These are phyloP conservation scores for Candida vaughaniae DNA, from an alignment of 805 yeast species.

Conservation along the genomic window DNA sequence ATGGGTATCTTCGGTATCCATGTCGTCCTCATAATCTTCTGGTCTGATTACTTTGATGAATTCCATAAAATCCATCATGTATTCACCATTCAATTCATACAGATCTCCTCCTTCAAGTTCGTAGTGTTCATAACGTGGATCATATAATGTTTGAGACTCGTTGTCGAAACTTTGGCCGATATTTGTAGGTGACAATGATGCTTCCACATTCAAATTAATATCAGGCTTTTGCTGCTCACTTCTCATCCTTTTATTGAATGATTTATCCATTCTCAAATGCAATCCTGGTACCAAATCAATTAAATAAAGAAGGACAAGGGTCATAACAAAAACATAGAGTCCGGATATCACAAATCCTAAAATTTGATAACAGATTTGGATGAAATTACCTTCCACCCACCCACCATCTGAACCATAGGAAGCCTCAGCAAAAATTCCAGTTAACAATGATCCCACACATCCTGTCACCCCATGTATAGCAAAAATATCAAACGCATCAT, in stretches of 20 bases:
- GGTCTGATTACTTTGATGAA: slow-evolving; percentile 37
- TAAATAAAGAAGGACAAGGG: slow-evolving; percentile 30
- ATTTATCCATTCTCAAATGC: slow-evolving; percentile 41
- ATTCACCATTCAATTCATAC: slow-evolving; percentile 42
- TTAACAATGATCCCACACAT: slow-evolving; percentile 37
- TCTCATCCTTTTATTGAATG: slow-evolving; percentile 32
- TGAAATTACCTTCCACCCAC: slow-evolving; percentile 41
- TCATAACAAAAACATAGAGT: slow-evolving; percentile 33
- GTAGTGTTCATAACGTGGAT: slow-evolving; percentile 23
- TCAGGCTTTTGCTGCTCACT: slow-evolving; percentile 7
- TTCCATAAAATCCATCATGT: slow-evolving; percentile 40
- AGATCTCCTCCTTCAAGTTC: slow-evolving; percentile 40
- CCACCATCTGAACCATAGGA: slow-evolving; percentile 36
- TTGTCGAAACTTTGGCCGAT: slow-evolving; percentile 1
- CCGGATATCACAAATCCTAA: slow-evolving; percentile 36
- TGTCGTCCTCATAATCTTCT: slow-evolving; percentile 29
- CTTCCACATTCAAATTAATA: slow-evolving; percentile 11
- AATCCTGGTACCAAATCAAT: slow-evolving; percentile 41
- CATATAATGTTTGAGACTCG: slow-evolving; percentile 6
- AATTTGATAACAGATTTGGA: slow-evolving; percentile 40
- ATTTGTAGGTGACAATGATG: slow-evolving; percentile 16
- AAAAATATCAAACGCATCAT: slow-evolving; percentile 43
- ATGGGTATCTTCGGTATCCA: not conserved
- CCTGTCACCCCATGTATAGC: slow-evolving; percentile 46
- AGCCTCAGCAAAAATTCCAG: slow-evolving; percentile 39